A percentile compares a stretch with the other conserved stretches of the same genome.
These are phyloP conservation scores for Mycena kentingensis DNA, from an alignment of 768 basidiomycete genomes.

Conservation along the genomic window DNA sequence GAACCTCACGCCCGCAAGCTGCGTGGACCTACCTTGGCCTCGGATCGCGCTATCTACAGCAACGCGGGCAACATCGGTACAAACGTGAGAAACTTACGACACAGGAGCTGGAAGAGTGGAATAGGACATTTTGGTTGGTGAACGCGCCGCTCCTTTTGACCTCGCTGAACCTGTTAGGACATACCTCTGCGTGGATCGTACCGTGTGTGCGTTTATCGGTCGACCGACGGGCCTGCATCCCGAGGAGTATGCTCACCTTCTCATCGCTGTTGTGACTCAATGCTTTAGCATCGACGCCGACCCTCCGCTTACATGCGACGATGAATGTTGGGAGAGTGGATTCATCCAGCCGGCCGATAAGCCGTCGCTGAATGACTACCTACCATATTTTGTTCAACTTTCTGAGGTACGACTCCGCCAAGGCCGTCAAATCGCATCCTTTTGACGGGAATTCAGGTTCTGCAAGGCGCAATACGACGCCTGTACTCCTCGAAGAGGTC, in stretches of 20 bases:
- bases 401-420: not conserved
- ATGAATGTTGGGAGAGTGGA: not conserved
- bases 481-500: not conserved
- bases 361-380: not conserved
- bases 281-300: not conserved
- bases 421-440: too few relatives aligned
- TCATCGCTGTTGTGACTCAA: not conserved
- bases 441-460: not conserved
- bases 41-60: not conserved
- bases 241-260: not conserved
- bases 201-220: not conserved
- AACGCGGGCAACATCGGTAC: not conserved
- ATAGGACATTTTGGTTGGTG: not conserved
- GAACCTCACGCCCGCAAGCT: not conserved
- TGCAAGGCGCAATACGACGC: not conserved
- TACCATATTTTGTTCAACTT: not conserved
- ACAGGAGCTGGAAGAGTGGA: not conserved
- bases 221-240: not conserved
- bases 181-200: not conserved
- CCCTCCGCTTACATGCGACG: slow-evolving; percentile 3
- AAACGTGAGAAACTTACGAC: not conserved
- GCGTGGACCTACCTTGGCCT: not conserved
- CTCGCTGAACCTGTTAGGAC: not conserved
- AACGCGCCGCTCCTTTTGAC: not conserved
- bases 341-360: slow-evolving; percentile 4